These are phyloP conservation scores for Gnaphalium uliginosum DNA, from an alignment of 129 eudicot genomes.

Conservation along the genomic window DNA sequence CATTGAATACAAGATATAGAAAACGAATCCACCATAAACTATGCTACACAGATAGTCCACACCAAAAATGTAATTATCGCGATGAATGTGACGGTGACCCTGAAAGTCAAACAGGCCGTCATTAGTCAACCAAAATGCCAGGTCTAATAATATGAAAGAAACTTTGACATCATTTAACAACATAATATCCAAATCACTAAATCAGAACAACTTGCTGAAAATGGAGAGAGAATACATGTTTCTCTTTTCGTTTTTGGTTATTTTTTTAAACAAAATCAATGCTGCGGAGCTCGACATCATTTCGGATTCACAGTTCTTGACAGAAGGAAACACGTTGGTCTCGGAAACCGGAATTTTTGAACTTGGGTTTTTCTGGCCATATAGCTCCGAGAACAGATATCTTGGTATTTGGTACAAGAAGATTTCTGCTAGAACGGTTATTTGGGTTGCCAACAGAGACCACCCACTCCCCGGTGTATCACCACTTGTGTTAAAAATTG, in stretches of 20 bases:
- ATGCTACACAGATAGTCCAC: too few species aligned
- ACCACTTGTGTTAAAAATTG: neutral
- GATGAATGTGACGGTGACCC: too few species aligned
- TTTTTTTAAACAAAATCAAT: neutral
- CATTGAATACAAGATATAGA: too few species aligned
- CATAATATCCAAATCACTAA: too few species aligned
- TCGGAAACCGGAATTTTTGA: conserved; percentile 38
- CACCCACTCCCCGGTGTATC: conserved; percentile 21
- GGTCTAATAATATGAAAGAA: too few species aligned
- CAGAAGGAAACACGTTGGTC: conserved; percentile 38
- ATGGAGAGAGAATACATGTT: neutral
- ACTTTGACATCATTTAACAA: too few species aligned
- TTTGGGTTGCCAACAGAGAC: conserved; percentile 38
- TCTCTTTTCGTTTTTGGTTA: neutral
- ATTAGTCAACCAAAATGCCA: too few species aligned
- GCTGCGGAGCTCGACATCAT: conserved; percentile 21
- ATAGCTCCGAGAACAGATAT: conserved; percentile 18
- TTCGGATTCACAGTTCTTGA: conserved; percentile 14
- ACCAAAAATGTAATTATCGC: too few species aligned
- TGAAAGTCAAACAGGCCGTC: too few species aligned
- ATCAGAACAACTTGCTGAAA: too few species aligned
- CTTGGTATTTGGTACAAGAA: conserved; percentile 37
- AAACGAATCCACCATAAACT: too few species aligned
- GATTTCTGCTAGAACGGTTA: conserved; percentile 15
- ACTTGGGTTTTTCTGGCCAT: conserved; percentile 46